These are phyloP conservation scores for Exophiala aquamarina DNA, from an alignment of 2,329 filamentous ascomycete genomes.

Conservation along the genomic window DNA sequence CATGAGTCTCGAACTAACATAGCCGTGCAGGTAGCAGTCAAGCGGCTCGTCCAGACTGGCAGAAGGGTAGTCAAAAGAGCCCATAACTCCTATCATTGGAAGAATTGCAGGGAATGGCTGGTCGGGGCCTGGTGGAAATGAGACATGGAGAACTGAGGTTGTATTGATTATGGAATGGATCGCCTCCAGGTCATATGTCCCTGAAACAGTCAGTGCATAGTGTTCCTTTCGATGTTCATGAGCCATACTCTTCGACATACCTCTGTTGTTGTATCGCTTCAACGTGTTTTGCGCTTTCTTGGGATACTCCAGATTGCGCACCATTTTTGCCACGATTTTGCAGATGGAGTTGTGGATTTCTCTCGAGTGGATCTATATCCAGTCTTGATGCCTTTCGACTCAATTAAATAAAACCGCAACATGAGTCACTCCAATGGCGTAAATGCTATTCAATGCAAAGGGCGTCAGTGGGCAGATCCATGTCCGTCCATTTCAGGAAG, in stretches of 20 bases:
- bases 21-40: slow-evolving; percentile 81
- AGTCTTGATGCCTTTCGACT: too few species aligned
- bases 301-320: slow-evolving; percentile 55
- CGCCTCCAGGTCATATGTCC: slow-evolving; percentile 67
- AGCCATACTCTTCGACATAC: slow-evolving; percentile 39
- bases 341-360: too few species aligned
- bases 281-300: slow-evolving; percentile 64
- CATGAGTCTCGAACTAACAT: slow-evolving; percentile 76
- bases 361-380: too few species aligned
- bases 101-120: slow-evolving; percentile 74
- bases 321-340: slow-evolving; percentile 34
- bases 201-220: slow-evolving; percentile 40
- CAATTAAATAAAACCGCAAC: neutral
- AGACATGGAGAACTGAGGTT: slow-evolving; percentile 74
- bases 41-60: slow-evolving; percentile 63
- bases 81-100: slow-evolving; percentile 85
- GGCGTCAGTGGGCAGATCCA: slow-evolving; percentile 12
- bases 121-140: slow-evolving; percentile 63
- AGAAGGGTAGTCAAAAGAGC: slow-evolving; percentile 65
- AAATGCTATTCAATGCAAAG: slow-evolving; percentile 17
- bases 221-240: slow-evolving; percentile 1
- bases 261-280: slow-evolving; percentile 65
- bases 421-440: slow-evolving; percentile 9
- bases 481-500: slow-evolving; percentile 5
- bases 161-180: slow-evolving; percentile 76